These are phyloP conservation scores for Lactifluus hygrophoroides DNA, from an alignment of 768 basidiomycete genomes.

Conservation along the genomic window DNA sequence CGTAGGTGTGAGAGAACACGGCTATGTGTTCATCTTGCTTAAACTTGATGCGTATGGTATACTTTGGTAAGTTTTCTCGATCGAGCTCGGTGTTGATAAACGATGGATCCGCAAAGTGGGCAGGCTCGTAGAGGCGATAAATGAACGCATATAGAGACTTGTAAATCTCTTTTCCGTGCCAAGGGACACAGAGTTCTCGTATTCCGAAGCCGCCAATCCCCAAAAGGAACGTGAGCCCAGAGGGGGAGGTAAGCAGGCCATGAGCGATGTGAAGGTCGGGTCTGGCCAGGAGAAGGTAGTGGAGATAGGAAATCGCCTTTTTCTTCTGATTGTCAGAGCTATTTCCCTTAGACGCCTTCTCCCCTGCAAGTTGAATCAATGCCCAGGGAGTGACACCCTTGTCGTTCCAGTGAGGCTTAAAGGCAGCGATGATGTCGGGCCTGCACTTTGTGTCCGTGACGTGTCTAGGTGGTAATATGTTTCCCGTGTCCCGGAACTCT, in stretches of 20 bases:
- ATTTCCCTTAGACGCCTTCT: neutral
- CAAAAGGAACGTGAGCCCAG: neutral
- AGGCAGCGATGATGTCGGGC: neutral
- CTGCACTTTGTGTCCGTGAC: conserved; percentile 1
- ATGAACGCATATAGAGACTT: neutral
- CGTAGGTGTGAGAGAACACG: neutral
- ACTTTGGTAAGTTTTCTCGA: neutral
- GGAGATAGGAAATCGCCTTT: neutral
- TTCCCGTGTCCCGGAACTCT: neutral
- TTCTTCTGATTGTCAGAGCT: neutral
- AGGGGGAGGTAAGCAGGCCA: neutral
- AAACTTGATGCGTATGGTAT: neutral
- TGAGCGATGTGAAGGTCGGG: neutral
- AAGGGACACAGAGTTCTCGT: neutral
- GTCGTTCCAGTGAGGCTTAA: neutral
- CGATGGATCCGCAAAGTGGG: neutral
- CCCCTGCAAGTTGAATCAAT: neutral
- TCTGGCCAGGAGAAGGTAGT: neutral
- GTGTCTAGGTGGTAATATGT: neutral
- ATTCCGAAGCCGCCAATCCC: neutral
- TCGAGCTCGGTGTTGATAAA: neutral
- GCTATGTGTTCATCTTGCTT: neutral
- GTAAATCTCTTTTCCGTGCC: neutral
- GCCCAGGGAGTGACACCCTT: neutral
- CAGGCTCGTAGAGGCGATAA: neutral